Base-by-base conservation (phyloP, 441 rosid genomes). In the Pelargonium australe region DNA sequence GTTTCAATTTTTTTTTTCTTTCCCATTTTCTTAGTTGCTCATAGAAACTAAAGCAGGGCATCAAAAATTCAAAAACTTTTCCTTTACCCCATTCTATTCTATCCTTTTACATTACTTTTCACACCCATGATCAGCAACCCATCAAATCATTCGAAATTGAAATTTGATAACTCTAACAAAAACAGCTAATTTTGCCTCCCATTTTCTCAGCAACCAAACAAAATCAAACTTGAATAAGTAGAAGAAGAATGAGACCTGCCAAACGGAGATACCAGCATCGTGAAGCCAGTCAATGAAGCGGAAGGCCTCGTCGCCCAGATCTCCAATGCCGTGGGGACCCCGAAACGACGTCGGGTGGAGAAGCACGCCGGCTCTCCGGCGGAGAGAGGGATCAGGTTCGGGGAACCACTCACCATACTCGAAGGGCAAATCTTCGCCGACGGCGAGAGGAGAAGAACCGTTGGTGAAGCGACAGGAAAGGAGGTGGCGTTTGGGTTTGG, bases 311-410 rank as follows among this genome's bases (percentile, higher is more conserved):
- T 81, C 85, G 1, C 97, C 99, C 64, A 94, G 83, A 80, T 91
- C 99, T 28, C 99, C 99, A 41, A 91, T 88, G 47, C 99, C 97
- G 60, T 84, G 82, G 13, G 92, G 87, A 2, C 99, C 91, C 2
- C 75, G 80, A 55, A 94, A 85, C 77, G 99, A 94, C 63, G 97
- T 94, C 77, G 97, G 99, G 68, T 91, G 99, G 67, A 94, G 92
- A 81, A 94, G 78, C 68, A 94, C 79, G 60, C 99, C 96, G 19
- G 90, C 97, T 78, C 99, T 84, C 65, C 99, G 79, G 68, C 81
- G 75, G 43, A 58, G 62, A n/a, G 37, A 45, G 0, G 86, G 76
- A 65, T 85, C 79, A 17, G 74, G 75, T 49, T 76, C 77, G 14
- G 95, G 91, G 11, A 84, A 2, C 85, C 89, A 81, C 4, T 84